Evolutionary conservation across 176 grass and related monocot genomes (phyloP).

Genomic region (Rhynchospora tenuis): DNA sequence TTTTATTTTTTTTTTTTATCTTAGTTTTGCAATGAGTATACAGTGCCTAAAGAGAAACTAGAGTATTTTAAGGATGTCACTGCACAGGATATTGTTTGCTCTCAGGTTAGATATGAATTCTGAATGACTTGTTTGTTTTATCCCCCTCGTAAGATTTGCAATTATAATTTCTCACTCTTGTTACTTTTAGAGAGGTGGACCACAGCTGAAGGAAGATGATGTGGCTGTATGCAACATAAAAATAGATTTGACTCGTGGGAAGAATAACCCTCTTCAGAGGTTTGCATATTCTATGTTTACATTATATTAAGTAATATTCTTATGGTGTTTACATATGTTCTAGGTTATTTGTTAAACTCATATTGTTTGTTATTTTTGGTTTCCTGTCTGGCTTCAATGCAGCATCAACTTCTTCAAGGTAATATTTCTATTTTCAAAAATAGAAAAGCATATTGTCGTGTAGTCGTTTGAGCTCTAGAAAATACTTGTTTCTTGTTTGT

Average conservation of each 20-base stretch:
- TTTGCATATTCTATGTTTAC: conserved; percentile 20
- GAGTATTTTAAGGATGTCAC: conserved; percentile 86
- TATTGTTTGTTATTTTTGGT: neutral
- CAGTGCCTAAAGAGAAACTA: conserved; percentile 89
- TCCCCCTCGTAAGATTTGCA: neutral
- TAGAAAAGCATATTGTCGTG: neutral
- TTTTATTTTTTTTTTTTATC: conserved; percentile 8
- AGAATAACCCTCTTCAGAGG: conserved; percentile 84
- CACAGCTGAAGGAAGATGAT: conserved; percentile 70
- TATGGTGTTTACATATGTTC: neutral
- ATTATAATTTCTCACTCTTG: neutral
- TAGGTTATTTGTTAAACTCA: neutral
- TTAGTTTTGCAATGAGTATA: conserved; percentile 94
- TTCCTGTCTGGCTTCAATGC: conserved; percentile 1
- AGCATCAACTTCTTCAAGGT: conserved; percentile 99
- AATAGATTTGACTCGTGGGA: conserved; percentile 94
- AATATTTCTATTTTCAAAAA: conserved; percentile 20
- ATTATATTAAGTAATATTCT: neutral
- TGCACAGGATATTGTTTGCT: conserved; percentile 76
- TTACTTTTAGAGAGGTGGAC: conserved; percentile 38
- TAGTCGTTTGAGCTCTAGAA: neutral
- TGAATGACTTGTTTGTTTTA: neutral
- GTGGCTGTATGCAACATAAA: conserved; percentile 82
- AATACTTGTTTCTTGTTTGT: conserved; percentile 15
- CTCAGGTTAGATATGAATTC: conserved; percentile 43